Conservation (phyloP, 2,329 filamentous ascomycete species). For the Macrophomina tecta region DNA sequence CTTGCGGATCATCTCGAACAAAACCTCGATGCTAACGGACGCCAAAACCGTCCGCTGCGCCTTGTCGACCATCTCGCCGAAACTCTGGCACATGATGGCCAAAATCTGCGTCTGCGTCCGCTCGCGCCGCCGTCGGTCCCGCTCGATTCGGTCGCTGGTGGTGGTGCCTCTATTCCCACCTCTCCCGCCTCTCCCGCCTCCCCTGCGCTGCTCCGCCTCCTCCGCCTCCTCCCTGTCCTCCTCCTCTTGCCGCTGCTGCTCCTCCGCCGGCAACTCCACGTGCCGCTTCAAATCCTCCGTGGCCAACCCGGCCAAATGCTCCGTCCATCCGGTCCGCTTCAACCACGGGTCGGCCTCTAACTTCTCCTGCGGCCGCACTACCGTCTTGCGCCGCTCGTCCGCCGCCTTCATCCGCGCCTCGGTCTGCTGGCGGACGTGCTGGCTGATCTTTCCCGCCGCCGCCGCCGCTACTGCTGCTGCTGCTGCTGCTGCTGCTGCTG, state of each 20-base stretch:
- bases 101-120: neutral
- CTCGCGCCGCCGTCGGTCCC: neutral
- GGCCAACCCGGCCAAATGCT: neutral
- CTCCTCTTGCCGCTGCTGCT: neutral
- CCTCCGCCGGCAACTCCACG: neutral
- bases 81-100: neutral
- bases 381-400: neutral
- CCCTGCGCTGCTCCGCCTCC: too few relatives aligned
- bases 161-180: neutral
- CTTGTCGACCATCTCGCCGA: neutral
- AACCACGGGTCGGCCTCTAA: neutral
- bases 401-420: neutral
- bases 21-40: neutral
- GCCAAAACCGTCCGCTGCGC: neutral
- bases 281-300: neutral
- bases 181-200: too few relatives aligned
- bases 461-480: too few relatives aligned
- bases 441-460: neutral
- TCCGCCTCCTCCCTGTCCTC: neutral
- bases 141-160: neutral
- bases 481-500: too few relatives aligned
- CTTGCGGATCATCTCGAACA: neutral
- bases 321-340: neutral
- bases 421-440: neutral
- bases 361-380: neutral